Evolutionary conservation across 2,329 filamentous ascomycete species (phyloP), one percentile per base, ranked within the genome.

Genomic region (Aspergillus unguis): DNA sequence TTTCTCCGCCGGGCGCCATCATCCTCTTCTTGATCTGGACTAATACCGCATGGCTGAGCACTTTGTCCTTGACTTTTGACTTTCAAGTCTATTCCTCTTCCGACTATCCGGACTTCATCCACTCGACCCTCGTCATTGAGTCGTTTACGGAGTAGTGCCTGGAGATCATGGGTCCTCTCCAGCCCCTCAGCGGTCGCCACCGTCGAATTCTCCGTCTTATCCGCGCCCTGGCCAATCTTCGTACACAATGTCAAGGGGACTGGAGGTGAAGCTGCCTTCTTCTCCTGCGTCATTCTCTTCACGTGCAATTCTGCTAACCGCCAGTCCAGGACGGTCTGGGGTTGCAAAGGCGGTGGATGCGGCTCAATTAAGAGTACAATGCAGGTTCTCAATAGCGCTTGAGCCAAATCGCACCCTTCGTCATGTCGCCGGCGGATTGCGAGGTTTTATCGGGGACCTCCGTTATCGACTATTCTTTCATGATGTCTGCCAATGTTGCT

Each of bases 331-430:
- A 7, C 40, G 6, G 25, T 28, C 9, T 17, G 31, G 23, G 26
- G 11, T 28, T 43, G 25, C 31, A 37, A 26, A 44, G 40, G 38
- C 40, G 38, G 47, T 47, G 44, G 35, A 25, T 49, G 47, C 40
- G 47, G 47, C 47, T 49, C 47, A 49, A 47, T 42, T 31, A 43
- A 43, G 40, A 26, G n/a, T 36, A 27, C 40, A 29, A 43, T 33
- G 23, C 25, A 25, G 11, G 26, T 5, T 35, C 17, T 45, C 31
- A 43, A 6, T 25, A 10, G 6, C 29, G 29, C 40, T 11, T 5
- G n/a, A 42, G 9, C 28, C 40, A 11, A 27, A n/a, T 11, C 6
- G 27, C 8, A 32, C 33, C 23, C 23, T 9, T 17, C 26, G 26
- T 35, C 3, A 26, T 29, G 17, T 23, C n/a, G 37, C 36, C 32